Evolutionary conservation across 2,329 filamentous ascomycete genomes (phyloP).

Genomic region (Trichoderma sp.): DNA sequence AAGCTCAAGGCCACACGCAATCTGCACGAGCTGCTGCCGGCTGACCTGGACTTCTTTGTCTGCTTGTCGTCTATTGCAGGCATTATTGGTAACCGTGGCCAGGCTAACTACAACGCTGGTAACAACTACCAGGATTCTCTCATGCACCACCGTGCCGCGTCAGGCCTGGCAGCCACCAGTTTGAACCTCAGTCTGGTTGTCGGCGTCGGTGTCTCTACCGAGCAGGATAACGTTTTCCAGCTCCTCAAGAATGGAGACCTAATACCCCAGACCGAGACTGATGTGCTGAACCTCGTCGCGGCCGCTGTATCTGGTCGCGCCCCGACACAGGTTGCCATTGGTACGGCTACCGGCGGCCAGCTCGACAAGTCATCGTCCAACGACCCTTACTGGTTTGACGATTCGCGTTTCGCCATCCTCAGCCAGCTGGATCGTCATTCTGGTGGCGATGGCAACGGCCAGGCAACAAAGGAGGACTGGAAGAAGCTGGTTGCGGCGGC

Average conservation of each 20-base stretch:
- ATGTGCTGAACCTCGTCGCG: neutral
- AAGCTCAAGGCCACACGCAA: conserved; percentile 11
- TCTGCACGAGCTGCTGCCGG: conserved; percentile 13
- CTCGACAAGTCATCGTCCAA: neutral
- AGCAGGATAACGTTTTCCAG: neutral
- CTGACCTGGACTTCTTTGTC: conserved; percentile 23
- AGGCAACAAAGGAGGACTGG: neutral
- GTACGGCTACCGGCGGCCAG: neutral
- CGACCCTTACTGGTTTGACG: neutral
- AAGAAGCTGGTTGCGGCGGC: neutral
- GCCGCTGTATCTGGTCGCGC: neutral
- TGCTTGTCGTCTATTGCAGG: conserved; percentile 20
- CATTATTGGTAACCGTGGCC: neutral
- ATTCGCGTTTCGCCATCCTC: neutral
- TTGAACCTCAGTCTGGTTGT: neutral
- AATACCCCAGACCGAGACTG: neutral
- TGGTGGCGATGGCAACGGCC: neutral
- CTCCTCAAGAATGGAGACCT: neutral
- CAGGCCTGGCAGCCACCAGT: neutral
- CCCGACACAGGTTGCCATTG: neutral
- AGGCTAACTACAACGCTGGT: conserved; percentile 24
- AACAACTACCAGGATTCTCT: conserved; percentile 24
- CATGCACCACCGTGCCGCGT: conserved; percentile 18
- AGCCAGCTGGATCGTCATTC: neutral
- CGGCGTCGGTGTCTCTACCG: neutral